phyloP scores from a whole-genome alignment of 2,329 filamentous ascomycete genomes.

The Monosporascus cannonballus region DNA sequence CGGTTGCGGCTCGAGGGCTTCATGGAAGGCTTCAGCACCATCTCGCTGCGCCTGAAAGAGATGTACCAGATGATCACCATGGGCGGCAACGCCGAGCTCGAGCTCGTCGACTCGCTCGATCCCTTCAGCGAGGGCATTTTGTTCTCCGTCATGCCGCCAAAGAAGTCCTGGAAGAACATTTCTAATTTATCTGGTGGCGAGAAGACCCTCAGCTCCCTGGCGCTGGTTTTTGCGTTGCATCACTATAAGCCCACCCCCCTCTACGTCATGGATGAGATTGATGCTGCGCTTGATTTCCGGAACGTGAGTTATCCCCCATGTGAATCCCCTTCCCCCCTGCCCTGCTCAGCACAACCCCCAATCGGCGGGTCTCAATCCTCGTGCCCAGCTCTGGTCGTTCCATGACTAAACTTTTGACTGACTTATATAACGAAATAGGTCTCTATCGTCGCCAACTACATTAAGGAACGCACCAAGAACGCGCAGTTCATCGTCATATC shows the following conservation, averaged over 20 bases:
- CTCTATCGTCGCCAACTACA: constrained; percentile 96
- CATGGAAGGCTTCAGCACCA: constrained; percentile 94
- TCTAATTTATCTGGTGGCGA: constrained; percentile 92
- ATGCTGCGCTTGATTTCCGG: constrained; percentile 93
- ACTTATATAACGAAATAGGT: constrained; percentile 50
- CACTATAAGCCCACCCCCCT: constrained; percentile 96
- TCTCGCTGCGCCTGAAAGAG: constrained; percentile 91
- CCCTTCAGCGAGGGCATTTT: constrained; percentile 95
- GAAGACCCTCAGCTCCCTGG: constrained; percentile 90
- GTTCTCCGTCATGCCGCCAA: constrained; percentile 98
- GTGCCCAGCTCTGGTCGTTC: constrained; percentile 2
- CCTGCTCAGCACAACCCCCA: not conserved
- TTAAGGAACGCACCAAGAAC: constrained; percentile 98
- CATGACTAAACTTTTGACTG: not conserved
- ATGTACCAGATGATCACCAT: constrained; percentile 99
- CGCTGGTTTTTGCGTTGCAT: constrained; percentile 94
- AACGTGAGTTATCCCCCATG: constrained; percentile 63
- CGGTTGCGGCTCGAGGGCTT: constrained; percentile 89
- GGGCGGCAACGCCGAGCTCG: constrained; percentile 96
- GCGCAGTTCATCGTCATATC: constrained; percentile 99
- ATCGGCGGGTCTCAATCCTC: not conserved
- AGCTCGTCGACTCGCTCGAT: constrained; percentile 92
- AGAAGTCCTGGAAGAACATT: constrained; percentile 99
- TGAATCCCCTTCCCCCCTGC: not conserved
- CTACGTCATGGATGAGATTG: constrained; percentile 99